Percentiles rank a stretch among this genome's conserved stretches.
phyloP scores from a whole-genome alignment of 768 basidiomycete genomes.

The Mycena alexandri region DNA sequence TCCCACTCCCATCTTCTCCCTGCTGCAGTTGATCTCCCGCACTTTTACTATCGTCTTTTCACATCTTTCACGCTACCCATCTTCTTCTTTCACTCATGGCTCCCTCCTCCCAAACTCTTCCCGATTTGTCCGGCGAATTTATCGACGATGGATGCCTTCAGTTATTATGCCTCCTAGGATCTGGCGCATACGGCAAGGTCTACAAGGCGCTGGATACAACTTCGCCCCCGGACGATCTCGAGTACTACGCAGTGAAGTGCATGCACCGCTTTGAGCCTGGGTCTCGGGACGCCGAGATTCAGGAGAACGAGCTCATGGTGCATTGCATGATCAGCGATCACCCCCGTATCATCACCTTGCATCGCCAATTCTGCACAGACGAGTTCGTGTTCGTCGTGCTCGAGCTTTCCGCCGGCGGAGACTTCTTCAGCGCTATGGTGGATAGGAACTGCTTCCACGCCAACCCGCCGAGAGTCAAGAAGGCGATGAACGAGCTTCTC shows the following conservation, averaged over 20 bases:
- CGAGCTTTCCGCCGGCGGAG: conserved; percentile 52
- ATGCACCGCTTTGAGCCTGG: conserved; percentile 57
- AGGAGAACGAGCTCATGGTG: conserved; percentile 61
- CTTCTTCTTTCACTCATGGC: conserved; percentile 14
- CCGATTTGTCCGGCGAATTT: conserved; percentile 31
- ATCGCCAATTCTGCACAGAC: conserved; percentile 59
- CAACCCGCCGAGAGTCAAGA: conserved; percentile 61
- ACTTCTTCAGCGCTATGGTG: conserved; percentile 65
- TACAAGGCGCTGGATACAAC: conserved; percentile 39
- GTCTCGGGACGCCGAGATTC: conserved; percentile 55
- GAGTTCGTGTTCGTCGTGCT: conserved; percentile 63
- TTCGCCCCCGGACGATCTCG: conserved; percentile 16
- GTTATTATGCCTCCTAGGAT: conserved; percentile 59
- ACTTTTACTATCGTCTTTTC: neutral
- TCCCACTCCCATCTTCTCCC: conserved; percentile 16
- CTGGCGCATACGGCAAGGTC: conserved; percentile 40
- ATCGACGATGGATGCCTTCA: conserved; percentile 60
- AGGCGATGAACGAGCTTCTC: conserved; percentile 66
- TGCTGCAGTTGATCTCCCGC: conserved; percentile 22
- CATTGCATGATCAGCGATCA: conserved; percentile 46
- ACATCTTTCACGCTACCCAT: conserved; percentile 1
- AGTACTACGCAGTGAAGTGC: conserved; percentile 63
- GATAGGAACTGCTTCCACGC: conserved; percentile 50
- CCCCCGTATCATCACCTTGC: conserved; percentile 61
- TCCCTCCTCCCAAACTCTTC: conserved; percentile 16